Evolutionary conservation across 164 flowering plant genomes (phyloP), one percentile per base, ranked within the genome.

Genomic region (Hamamelis virginiana): DNA sequence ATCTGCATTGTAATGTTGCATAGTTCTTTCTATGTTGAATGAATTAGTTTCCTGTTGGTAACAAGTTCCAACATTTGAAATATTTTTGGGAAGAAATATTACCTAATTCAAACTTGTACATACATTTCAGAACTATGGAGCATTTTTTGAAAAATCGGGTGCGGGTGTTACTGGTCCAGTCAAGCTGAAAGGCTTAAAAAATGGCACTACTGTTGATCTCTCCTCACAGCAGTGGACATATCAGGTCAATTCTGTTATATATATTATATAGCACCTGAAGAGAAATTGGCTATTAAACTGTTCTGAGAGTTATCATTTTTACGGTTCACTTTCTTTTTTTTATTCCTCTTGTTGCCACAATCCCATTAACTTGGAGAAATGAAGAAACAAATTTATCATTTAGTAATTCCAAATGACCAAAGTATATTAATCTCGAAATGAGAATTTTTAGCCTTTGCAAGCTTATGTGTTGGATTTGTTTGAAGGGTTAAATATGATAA

Each of bases 151-250:
- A 53, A 26, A 1, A 71, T 8, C 3, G 3, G 98, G 99, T 60
- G 98, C 99, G 9, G 98, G 99, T 45, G 73, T 92, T 62, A 96
- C 97, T 61, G 98, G 98, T 75, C 97, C 98, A 10, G 92, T 91
- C 62, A 82, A 75, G 72, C 75, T 96, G 50, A 84, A 80, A 78
- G 84, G 86, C 61, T 71, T 52, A 12, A 74, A 71, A 28, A 86
- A 77, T 68, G 91, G 87, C 38, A 73, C 77, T 43, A 56, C 72
- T 22, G 50, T 84, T 69, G 96, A 93, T 80, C 89, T 96, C 65
- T 86, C 98, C 60, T 85, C 98, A 18, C 80, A 74, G 74, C 79
- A 73, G 69, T 93, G 99, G 98, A 90, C 89, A 56, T 93, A 96
- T 82, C 97, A 96, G 96, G 98, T 91, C 46, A 52, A 44, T 61